These are phyloP conservation scores for Rhodotorula diobovata DNA, from an alignment of 768 basidiomycete species.

Conservation along the genomic window DNA sequence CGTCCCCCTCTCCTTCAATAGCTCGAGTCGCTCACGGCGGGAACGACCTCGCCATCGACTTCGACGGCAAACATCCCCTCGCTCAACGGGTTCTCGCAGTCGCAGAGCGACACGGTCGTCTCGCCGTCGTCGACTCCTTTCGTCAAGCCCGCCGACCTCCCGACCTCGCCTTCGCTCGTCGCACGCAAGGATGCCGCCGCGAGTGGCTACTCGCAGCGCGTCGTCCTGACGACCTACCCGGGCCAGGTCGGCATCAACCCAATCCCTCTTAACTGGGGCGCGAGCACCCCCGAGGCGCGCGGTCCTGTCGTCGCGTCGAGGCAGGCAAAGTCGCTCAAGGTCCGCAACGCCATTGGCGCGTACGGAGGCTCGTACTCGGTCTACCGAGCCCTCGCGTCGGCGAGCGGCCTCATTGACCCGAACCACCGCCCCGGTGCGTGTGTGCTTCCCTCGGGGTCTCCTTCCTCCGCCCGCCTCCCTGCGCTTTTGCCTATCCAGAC, in stretches of 20 bases:
- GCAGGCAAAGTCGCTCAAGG: slow-evolving; percentile 74
- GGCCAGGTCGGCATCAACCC: slow-evolving; percentile 85
- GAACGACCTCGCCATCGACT: slow-evolving; percentile 16
- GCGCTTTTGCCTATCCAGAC: no score
- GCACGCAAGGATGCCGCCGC: slow-evolving; percentile 54
- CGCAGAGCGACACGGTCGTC: neutral
- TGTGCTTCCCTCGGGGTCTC: neutral
- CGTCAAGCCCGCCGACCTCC: slow-evolving; percentile 28
- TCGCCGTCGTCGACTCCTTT: slow-evolving; percentile 15
- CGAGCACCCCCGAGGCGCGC: slow-evolving; percentile 58
- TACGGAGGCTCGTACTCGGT: slow-evolving; percentile 91
- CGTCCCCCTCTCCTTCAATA: neutral
- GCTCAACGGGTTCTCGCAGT: neutral
- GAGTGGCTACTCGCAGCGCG: slow-evolving; percentile 69
- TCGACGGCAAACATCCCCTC: slow-evolving; percentile 5
- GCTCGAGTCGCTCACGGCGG: slow-evolving; percentile 25
- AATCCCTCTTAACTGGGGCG: slow-evolving; percentile 75
- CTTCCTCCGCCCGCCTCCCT: no score
- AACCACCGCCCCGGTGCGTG: slow-evolving; percentile 46
- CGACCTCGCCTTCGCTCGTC: slow-evolving; percentile 25
- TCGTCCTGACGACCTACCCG: slow-evolving; percentile 86
- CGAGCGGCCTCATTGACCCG: slow-evolving; percentile 55
- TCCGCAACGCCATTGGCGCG: slow-evolving; percentile 88
- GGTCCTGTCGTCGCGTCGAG: slow-evolving; percentile 73
- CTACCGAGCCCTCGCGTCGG: slow-evolving; percentile 87